Percentiles rank a stretch among this genome's conserved stretches.
Evolutionary conservation across 352 stramenopile species (phyloP).

Genomic region (Phytopythium boreale): DNA sequence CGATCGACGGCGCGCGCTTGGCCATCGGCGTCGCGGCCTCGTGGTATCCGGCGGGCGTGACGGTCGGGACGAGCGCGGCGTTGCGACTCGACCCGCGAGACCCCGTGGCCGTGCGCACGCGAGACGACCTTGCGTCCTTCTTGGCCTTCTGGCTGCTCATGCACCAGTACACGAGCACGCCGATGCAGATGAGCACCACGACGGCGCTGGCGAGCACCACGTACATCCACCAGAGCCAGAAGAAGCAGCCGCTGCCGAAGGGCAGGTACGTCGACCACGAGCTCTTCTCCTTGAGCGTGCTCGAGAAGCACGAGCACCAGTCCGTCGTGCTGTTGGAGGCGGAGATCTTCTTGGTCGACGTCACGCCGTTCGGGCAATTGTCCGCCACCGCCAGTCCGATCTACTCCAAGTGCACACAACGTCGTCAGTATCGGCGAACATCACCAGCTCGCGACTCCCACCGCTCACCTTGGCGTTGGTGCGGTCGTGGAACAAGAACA

Average conservation of each 20-base stretch:
- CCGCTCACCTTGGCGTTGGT: slow-evolving; percentile 29
- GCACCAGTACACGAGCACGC: slow-evolving; percentile 64
- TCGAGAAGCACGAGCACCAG: slow-evolving; percentile 76
- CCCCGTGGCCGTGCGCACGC: slow-evolving; percentile 18
- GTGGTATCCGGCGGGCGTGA: slow-evolving; percentile 19
- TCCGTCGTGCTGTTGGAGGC: slow-evolving; percentile 34
- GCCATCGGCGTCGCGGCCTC: slow-evolving; percentile 4
- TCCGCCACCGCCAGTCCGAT: slow-evolving; percentile 67
- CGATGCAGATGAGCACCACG: slow-evolving; percentile 53
- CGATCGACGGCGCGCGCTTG: slow-evolving; percentile 3
- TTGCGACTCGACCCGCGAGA: slow-evolving; percentile 27
- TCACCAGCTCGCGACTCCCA: slow-evolving; percentile 5
- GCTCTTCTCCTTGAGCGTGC: slow-evolving; percentile 53
- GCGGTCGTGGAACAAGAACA: slow-evolving; percentile 79
- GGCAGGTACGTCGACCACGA: slow-evolving; percentile 52
- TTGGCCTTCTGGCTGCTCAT: slow-evolving; percentile 40
- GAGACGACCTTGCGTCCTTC: slow-evolving; percentile 10
- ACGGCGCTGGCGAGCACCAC: slow-evolving; percentile 57
- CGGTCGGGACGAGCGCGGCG: slow-evolving; percentile 23
- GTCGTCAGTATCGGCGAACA: neutral
- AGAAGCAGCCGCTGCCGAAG: slow-evolving; percentile 68
- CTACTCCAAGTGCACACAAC: neutral
- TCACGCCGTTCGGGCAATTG: slow-evolving; percentile 76
- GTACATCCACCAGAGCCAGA: slow-evolving; percentile 88
- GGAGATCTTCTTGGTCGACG: slow-evolving; percentile 73